Base-by-base conservation (phyloP, 2,329 filamentous ascomycete genomes). In the Alternaria triticina region DNA sequence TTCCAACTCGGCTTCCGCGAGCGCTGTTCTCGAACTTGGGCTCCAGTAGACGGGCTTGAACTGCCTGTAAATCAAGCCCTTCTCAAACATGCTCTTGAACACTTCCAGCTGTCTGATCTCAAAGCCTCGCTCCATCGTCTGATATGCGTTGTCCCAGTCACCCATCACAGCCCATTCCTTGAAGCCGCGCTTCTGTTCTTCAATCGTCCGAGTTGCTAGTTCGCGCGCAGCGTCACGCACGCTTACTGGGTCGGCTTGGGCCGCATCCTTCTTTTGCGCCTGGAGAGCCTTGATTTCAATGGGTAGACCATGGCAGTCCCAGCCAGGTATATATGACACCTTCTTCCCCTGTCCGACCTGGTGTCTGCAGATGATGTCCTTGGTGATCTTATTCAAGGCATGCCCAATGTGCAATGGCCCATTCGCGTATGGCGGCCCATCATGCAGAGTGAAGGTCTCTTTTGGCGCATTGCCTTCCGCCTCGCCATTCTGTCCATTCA, bases 401-500 rank as follows among this genome's bases (percentile, higher is more conserved):
- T 99, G 96, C 3, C 96, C 96, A 64, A 96, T 89, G 76, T 99
- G 96, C 10, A 99, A 86, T 47, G 87, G 87, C 13, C 96, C 96
- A 82, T 99, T 99, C 67, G 96, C 96, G 79, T 98, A 99, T 0
- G 96, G 96, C 0, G 96, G 96, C 0, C 96, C 96, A 88, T 99
- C 96, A 77, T 98, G 96, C 9, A 99, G 85, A 2, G 94, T 84
- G 69, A 98, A 99, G 0, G 86, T 84, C 46, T 87, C 81, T 36
- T 87, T 40, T 17, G 44, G 36, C n/a, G 13, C 9, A 28, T 5
- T 15, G n/a, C 17, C 43, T 17, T 22, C 36, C 15, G 11, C 15
- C 1, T 36, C 10, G 9, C 13, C 25, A 5, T 25, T n/a, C 2
- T 30, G 6, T 46, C 9, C 33, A 43, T 36, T 44, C 47, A 25